Evolutionary conservation across 345 rosid genomes (phyloP).

Genomic region (Acer yangbiense): DNA sequence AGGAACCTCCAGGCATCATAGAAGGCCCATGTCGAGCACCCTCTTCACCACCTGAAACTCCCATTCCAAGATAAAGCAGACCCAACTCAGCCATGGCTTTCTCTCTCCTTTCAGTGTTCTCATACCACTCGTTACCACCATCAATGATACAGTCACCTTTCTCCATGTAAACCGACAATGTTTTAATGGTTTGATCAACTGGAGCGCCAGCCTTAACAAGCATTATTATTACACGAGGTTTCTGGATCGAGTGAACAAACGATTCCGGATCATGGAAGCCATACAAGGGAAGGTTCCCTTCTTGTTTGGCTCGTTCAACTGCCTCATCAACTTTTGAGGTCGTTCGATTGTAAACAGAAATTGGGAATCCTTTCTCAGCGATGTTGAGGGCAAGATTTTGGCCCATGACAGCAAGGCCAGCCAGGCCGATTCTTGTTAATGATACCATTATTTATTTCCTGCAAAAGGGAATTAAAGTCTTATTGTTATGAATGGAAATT

Average conservation of each 20-base stretch:
- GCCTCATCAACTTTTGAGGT: slow-evolving; percentile 36
- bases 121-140: slow-evolving; percentile 29
- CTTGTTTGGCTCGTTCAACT: slow-evolving; percentile 24
- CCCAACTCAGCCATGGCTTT: slow-evolving; percentile 29
- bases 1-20: slow-evolving; percentile 51
- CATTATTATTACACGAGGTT: slow-evolving; percentile 24
- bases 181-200: slow-evolving; percentile 26
- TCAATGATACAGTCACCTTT: slow-evolving; percentile 24
- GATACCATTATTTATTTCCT: slow-evolving; percentile 21
- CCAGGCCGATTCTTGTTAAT: slow-evolving; percentile 43
- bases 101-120: slow-evolving; percentile 43
- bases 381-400: slow-evolving; percentile 46
- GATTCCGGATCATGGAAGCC: slow-evolving; percentile 27
- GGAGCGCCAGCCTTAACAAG: slow-evolving; percentile 23
- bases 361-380: slow-evolving; percentile 50
- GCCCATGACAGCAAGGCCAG: slow-evolving; percentile 52
- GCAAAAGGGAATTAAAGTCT: not conserved
- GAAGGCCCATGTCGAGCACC: slow-evolving; percentile 49
- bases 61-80: slow-evolving; percentile 47
- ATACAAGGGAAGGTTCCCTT: slow-evolving; percentile 21
- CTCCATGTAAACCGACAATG: slow-evolving; percentile 22
- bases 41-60: slow-evolving; percentile 51
- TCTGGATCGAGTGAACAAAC: slow-evolving; percentile 19
- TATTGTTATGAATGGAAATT: not conserved
- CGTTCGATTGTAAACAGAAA: slow-evolving; percentile 45